Evolutionary conservation across 768 basidiomycete species (phyloP).

Genomic region (Xerocomus brunneocitrinus): DNA sequence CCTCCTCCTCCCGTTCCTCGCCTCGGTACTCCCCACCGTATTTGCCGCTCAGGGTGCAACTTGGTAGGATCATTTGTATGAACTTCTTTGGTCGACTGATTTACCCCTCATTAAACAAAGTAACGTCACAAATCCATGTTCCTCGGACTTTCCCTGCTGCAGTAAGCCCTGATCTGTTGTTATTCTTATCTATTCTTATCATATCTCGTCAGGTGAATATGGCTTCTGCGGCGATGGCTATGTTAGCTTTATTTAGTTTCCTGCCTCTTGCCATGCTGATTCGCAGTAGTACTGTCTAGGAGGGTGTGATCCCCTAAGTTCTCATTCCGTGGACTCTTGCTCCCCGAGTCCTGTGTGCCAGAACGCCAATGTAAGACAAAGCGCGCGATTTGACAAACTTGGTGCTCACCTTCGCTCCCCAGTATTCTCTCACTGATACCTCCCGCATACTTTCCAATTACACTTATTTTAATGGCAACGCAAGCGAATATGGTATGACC

Average conservation of each 20-base stretch:
- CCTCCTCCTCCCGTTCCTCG: conserved; percentile 18
- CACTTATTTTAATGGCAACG: conserved; percentile 70
- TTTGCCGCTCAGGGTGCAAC: conserved; percentile 25
- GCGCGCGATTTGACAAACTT: background rate
- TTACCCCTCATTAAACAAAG: conserved; percentile 18
- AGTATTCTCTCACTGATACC: conserved; percentile 63
- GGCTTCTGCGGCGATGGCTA: conserved; percentile 48
- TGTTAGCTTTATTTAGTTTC: conserved; percentile 23
- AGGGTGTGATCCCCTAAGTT: conserved; percentile 80
- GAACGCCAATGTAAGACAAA: conserved; percentile 46
- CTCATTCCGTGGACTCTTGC: conserved; percentile 62
- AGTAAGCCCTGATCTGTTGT: conserved; percentile 28
- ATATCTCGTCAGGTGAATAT: conserved; percentile 39
- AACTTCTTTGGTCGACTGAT: background rate
- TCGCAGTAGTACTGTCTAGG: conserved; percentile 66
- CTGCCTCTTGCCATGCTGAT: conserved; percentile 6
- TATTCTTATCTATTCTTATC: background rate
- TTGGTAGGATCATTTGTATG: conserved; percentile 16
- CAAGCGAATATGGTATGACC: conserved; percentile 53
- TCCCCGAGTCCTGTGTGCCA: conserved; percentile 68
- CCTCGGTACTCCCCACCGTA: conserved; percentile 11
- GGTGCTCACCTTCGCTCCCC: background rate
- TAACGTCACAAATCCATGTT: conserved; percentile 35
- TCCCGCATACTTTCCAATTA: conserved; percentile 63
- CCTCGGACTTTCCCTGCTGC: conserved; percentile 40